Percentiles rank a stretch among this genome's conserved stretches.
Evolutionary conservation across 306 rosid genomes (phyloP).

Genomic region (Lithocarpus polystachyus): DNA sequence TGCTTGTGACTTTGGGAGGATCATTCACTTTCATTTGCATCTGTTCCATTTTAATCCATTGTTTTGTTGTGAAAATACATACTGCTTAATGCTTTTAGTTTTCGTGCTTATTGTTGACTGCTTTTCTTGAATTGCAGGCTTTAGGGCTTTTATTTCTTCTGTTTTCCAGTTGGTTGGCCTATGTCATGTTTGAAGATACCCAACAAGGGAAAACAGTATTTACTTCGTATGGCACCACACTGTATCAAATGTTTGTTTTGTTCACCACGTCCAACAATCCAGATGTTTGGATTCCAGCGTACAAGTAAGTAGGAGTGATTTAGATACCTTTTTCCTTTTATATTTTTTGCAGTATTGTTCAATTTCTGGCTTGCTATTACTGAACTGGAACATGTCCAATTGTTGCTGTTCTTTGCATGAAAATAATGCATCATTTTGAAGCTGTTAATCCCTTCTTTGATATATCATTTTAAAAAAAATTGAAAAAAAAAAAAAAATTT

Average conservation of each 20-base stretch:
- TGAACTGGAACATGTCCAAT: not conserved
- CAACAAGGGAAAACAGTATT: constrained; percentile 68
- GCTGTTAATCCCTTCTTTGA: not conserved
- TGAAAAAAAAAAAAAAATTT: not conserved
- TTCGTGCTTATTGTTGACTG: not conserved
- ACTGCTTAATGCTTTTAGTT: constrained; percentile 7
- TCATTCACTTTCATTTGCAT: not conserved
- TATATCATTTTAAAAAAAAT: not conserved
- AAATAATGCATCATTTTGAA: not conserved
- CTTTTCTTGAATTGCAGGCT: constrained; percentile 62
- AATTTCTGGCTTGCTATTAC: not conserved
- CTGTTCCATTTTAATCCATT: not conserved
- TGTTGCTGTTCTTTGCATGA: not conserved
- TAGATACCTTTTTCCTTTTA: not conserved
- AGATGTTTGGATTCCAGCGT: constrained; percentile 99
- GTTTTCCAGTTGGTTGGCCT: constrained; percentile 92
- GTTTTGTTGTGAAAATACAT: not conserved
- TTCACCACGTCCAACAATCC: constrained; percentile 96
- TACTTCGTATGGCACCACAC: constrained; percentile 75
- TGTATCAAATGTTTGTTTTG: constrained; percentile 80
- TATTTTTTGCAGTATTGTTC: not conserved
- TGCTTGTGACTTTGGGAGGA: not conserved
- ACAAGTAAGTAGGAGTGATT: constrained; percentile 61
- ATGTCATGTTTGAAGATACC: constrained; percentile 94
- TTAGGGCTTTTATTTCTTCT: constrained; percentile 82